Conservation (phyloP, 1,284 basidiomycete genomes). For the Microbotryomycetes sp. region DNA sequence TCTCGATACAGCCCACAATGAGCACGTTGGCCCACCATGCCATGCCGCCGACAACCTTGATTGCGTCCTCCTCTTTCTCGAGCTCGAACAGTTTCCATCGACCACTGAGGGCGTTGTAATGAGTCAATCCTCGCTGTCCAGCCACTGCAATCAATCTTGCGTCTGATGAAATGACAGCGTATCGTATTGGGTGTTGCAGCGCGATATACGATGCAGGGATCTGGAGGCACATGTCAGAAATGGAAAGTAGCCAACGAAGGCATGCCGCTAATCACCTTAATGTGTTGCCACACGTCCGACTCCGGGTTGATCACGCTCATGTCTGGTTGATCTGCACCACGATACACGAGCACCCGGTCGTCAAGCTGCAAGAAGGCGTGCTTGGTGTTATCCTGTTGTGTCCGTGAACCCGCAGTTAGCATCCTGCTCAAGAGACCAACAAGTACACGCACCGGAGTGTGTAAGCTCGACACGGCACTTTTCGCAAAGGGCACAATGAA, state of each 20-base stretch:
- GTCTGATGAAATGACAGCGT: slow-evolving; percentile 84
- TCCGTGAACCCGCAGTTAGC: too few relatives aligned
- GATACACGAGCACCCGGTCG: slow-evolving; percentile 87
- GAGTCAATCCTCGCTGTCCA: slow-evolving; percentile 80
- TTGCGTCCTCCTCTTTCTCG: slow-evolving; percentile 79
- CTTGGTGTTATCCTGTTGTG: slow-evolving; percentile 73
- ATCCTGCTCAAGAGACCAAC: not conserved
- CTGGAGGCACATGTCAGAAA: slow-evolving; percentile 41
- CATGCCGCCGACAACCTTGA: slow-evolving; percentile 81
- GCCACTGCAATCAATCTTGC: slow-evolving; percentile 89
- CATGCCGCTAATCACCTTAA: slow-evolving; percentile 54
- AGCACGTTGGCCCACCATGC: slow-evolving; percentile 97
- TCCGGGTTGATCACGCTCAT: slow-evolving; percentile 99
- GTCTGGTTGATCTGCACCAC: slow-evolving; percentile 94
- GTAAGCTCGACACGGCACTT: slow-evolving; percentile 83
- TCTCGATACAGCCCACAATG: slow-evolving; percentile 56
- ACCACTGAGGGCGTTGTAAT: slow-evolving; percentile 88
- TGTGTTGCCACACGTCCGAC: slow-evolving; percentile 94
- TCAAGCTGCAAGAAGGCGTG: slow-evolving; percentile 95
- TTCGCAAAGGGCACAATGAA: slow-evolving; percentile 90
- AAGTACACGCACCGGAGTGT: slow-evolving; percentile 74
- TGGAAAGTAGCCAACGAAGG: not conserved
- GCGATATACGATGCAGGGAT: slow-evolving; percentile 85
- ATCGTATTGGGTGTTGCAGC: slow-evolving; percentile 89
- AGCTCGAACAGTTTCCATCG: slow-evolving; percentile 88